Base-by-base conservation (phyloP, 1,139 yeast genomes). In the Pichia sp. region DNA sequence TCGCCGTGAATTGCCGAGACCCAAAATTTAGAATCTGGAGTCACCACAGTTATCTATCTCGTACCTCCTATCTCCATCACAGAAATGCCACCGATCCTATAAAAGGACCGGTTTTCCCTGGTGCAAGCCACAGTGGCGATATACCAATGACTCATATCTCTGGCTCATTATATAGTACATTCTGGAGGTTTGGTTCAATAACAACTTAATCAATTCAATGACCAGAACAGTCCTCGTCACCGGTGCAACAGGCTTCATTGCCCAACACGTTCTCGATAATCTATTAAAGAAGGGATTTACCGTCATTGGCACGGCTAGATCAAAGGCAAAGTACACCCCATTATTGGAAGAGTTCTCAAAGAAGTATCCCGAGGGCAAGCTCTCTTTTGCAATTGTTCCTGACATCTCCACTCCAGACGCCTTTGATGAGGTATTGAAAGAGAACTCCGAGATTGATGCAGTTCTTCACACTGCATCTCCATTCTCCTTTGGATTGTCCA, bases 391-490 rank as follows among this genome's bases (percentile, higher is more conserved):
- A 27, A 50, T 63, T 34, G 66, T 64, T 6, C 36, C 47, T 14
- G 70, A 66, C 38, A 47, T 65, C 23, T 51, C 53, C 6, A 45
- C 42, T 2, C 45, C 45, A 9, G 55, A 55, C 23, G 66, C 70
- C 1, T 66, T 69, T 46, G 67, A 66, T 37, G 44, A 60, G n/a
- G 69, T 67, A 2, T 61, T 78, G 37, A 50, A 65, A 43, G 55
- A 54, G 2, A 66, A 72, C 47, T 64, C 73, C 2, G 72, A 69
- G 28, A 64, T 75, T 37, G 66, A 69, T 9, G 66, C 63, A 31
- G 74, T 78, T 33, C 50, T 77, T 24, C 86, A 78, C 56, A 72
- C 77, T 4, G 81, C 81, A 11, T 69, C 77, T 16, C 79, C 80
- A 5, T 64, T 69, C 48, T 42, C 27, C 52, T 59, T 12, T 28